A percentile compares a stretch with the other conserved stretches of the same genome.
Conservation (phyloP, 1,139 yeast species). For the Saccharomyces hybrid region DNA sequence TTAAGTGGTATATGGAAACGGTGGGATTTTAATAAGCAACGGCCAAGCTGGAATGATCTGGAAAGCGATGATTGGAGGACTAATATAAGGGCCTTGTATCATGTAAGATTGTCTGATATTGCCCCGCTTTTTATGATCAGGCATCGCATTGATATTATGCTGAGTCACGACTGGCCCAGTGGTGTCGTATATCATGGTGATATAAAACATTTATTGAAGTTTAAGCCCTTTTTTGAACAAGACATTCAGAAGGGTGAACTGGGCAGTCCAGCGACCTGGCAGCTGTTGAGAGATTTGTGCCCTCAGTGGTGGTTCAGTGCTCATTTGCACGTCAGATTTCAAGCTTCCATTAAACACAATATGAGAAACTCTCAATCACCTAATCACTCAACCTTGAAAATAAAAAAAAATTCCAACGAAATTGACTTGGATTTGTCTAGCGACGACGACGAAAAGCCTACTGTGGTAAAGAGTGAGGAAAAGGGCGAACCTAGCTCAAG, state of each 20-base stretch:
- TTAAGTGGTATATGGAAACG: conserved; percentile 75
- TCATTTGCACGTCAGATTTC: conserved; percentile 73
- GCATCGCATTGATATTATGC: conserved; percentile 36
- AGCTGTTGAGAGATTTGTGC: conserved; percentile 43
- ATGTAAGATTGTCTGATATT: conserved; percentile 58
- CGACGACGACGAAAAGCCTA: conserved; percentile 2
- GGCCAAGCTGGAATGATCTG: conserved; percentile 18
- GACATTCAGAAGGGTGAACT: conserved; percentile 55
- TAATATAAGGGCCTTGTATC: conserved; percentile 58
- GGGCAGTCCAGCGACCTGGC: conserved; percentile 71
- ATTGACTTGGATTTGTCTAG: conserved; percentile 36
- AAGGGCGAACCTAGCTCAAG: conserved; percentile 1
- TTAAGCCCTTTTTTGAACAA: conserved; percentile 57
- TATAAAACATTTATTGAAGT: conserved; percentile 37
- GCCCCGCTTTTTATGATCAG: conserved; percentile 43
- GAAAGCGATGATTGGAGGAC: conserved; percentile 31
- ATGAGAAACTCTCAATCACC: conserved; percentile 7
- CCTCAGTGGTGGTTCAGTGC: conserved; percentile 84
- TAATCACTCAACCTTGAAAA: conserved; percentile 12
- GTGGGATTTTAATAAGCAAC: conserved; percentile 36
- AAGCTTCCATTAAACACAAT: conserved; percentile 43
- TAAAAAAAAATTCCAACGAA: conserved; percentile 33
- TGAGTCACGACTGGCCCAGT: conserved; percentile 95
- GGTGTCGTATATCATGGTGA: conserved; percentile 67
- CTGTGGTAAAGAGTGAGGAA: conserved; percentile 4